Conservation (phyloP, 78 protist genomes). For the Dictyostelium citrinum region DNA sequence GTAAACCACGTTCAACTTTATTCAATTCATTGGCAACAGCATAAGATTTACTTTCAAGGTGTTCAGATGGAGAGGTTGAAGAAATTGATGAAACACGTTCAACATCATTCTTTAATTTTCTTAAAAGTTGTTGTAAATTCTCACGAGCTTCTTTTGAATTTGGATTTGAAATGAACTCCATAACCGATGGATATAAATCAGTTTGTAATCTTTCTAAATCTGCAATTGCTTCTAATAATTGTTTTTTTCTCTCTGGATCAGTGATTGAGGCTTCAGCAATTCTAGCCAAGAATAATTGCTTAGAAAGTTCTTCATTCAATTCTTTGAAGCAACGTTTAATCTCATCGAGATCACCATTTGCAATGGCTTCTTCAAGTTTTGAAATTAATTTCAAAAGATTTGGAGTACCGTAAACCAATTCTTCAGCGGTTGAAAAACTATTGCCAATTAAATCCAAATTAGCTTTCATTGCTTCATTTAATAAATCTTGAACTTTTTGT, state of each 20-base stretch:
- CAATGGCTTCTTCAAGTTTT: slow-evolving; percentile 45
- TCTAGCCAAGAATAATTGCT: slow-evolving; percentile 60
- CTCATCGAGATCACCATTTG: slow-evolving; percentile 48
- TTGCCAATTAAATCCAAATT: slow-evolving; percentile 25
- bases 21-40: slow-evolving; percentile 53
- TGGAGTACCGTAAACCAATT: slow-evolving; percentile 67
- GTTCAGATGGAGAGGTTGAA: slow-evolving; percentile 24
- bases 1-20: slow-evolving; percentile 27
- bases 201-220: slow-evolving; percentile 38
- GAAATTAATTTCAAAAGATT: slow-evolving; percentile 40
- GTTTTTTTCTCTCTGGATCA: slow-evolving; percentile 66
- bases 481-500: neutral
- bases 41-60: slow-evolving; percentile 37
- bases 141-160: slow-evolving; percentile 7
- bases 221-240: slow-evolving; percentile 31
- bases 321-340: slow-evolving; percentile 35
- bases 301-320: slow-evolving; percentile 23
- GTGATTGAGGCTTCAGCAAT: slow-evolving; percentile 55
- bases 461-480: neutral
- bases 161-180: slow-evolving; percentile 54
- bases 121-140: neutral
- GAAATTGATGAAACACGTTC: slow-evolving; percentile 42
- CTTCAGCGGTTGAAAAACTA: slow-evolving; percentile 61
- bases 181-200: slow-evolving; percentile 11
- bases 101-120: slow-evolving; percentile 24